Conservation (phyloP, 768 basidiomycete species). For the Tricholoma matsutake region DNA sequence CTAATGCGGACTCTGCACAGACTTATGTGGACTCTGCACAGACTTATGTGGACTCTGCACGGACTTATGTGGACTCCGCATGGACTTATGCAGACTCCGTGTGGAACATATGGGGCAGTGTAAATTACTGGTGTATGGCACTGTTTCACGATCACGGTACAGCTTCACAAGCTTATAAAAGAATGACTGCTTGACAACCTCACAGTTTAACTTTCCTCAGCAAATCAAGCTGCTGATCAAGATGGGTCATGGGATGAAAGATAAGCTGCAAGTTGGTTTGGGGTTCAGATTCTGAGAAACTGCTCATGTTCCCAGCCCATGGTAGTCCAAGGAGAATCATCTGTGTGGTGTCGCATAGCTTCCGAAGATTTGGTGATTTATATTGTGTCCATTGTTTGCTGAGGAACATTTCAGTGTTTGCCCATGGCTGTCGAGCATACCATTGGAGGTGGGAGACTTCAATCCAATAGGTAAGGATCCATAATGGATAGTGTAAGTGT, state of each 20-base stretch:
- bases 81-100: too few species aligned
- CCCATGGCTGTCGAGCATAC: not conserved
- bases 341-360: too few species aligned
- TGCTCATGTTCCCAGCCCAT: not conserved
- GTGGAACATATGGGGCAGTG: too few species aligned
- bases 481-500: not conserved
- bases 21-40: too few species aligned
- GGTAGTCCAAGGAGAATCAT: not conserved
- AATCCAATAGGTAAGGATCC: not conserved
- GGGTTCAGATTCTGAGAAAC: not conserved
- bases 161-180: not conserved
- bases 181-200: not conserved
- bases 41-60: too few species aligned
- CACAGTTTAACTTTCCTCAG: not conserved
- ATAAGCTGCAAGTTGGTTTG: not conserved
- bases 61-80: too few species aligned
- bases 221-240: slow-evolving; percentile 3
- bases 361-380: not conserved
- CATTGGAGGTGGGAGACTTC: not conserved
- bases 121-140: too few species aligned
- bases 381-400: not conserved
- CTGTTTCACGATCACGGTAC: not conserved
- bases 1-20: too few species aligned
- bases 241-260: not conserved
- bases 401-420: not conserved